A percentile compares a stretch with the other conserved stretches of the same genome.
phyloP scores from a whole-genome alignment of 176 grass and related monocot genomes.

The Saccharum spontaneum region DNA sequence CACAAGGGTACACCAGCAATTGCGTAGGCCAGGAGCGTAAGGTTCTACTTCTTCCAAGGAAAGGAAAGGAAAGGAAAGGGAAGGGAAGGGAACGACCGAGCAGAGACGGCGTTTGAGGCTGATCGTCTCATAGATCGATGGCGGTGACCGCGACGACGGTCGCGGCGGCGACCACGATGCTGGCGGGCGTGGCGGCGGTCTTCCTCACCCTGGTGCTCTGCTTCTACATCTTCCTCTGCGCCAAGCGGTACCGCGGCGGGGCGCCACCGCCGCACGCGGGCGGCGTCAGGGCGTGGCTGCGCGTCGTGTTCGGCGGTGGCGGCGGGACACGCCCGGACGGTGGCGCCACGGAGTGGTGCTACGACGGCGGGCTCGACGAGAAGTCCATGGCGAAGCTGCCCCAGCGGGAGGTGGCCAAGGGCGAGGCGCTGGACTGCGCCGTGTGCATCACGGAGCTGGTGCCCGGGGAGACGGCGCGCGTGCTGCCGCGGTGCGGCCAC shows the following conservation, averaged over 20 bases:
- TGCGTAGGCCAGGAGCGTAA: background rate
- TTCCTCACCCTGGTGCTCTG: slow-evolving; percentile 66
- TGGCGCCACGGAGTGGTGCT: slow-evolving; percentile 30
- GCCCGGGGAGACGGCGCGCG: slow-evolving; percentile 58
- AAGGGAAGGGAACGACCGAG: background rate
- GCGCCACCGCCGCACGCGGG: background rate
- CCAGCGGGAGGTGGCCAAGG: slow-evolving; percentile 32
- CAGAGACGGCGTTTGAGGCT: background rate
- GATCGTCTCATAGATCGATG: slow-evolving; percentile 9
- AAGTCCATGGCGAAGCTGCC: slow-evolving; percentile 57
- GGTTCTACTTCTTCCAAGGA: slow-evolving; percentile 13
- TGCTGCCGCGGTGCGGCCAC: slow-evolving; percentile 78
- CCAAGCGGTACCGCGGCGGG: slow-evolving; percentile 35
- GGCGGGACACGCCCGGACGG: accelerated
- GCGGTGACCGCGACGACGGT: slow-evolving; percentile 57
- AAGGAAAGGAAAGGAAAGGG: background rate
- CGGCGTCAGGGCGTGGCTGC: slow-evolving; percentile 3
- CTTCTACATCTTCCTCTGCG: slow-evolving; percentile 68
- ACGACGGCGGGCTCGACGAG: slow-evolving; percentile 57
- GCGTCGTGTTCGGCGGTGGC: slow-evolving; percentile 1
- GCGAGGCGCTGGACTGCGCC: slow-evolving; percentile 58
- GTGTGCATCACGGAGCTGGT: slow-evolving; percentile 76
- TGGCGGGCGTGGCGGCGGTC: slow-evolving; percentile 43
- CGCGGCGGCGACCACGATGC: slow-evolving; percentile 51
- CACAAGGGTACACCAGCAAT: background rate